Conservation (phyloP, 1,139 yeast genomes). For the Pichia sp. region DNA sequence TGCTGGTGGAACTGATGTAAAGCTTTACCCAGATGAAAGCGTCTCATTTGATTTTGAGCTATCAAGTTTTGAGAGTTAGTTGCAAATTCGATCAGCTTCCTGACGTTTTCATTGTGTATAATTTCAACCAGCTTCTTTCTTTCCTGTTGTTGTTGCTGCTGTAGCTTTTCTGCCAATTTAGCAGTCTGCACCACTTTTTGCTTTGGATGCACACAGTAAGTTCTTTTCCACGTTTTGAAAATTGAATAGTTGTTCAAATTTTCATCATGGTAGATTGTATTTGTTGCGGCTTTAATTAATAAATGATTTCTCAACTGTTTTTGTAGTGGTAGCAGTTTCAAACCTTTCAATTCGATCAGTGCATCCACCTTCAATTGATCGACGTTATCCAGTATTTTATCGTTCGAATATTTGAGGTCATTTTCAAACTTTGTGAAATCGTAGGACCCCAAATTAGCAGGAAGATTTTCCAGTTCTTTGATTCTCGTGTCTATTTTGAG, state of each 20-base stretch:
- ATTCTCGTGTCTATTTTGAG: conserved; percentile 63
- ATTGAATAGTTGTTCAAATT: conserved; percentile 56
- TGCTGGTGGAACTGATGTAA: conserved; percentile 34
- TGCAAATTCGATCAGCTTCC: conserved; percentile 39
- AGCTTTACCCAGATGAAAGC: conserved; percentile 28
- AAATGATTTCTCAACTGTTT: conserved; percentile 77
- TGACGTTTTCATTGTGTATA: conserved; percentile 44
- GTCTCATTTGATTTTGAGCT: conserved; percentile 27
- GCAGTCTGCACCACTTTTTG: conserved; percentile 50
- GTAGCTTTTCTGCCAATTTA: conserved; percentile 43
- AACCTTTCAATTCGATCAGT: conserved; percentile 77
- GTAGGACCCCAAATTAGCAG: conserved; percentile 52
- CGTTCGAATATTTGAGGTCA: conserved; percentile 54
- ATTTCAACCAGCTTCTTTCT: conserved; percentile 43
- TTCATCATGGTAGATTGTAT: conserved; percentile 51
- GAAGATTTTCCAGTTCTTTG: conserved; percentile 60
- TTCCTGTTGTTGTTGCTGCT: conserved; percentile 50
- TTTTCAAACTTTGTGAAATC: conserved; percentile 48
- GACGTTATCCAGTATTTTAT: conserved; percentile 49
- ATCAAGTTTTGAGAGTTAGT: conserved; percentile 28
- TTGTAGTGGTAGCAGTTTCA: conserved; percentile 77
- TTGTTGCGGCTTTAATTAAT: conserved; percentile 60
- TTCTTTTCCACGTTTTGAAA: conserved; percentile 63
- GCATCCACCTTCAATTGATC: conserved; percentile 43
- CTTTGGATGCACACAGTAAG: conserved; percentile 66